phyloP scores from a whole-genome alignment of 352 stramenopile genomes.

The Globisporangium yorkense region DNA sequence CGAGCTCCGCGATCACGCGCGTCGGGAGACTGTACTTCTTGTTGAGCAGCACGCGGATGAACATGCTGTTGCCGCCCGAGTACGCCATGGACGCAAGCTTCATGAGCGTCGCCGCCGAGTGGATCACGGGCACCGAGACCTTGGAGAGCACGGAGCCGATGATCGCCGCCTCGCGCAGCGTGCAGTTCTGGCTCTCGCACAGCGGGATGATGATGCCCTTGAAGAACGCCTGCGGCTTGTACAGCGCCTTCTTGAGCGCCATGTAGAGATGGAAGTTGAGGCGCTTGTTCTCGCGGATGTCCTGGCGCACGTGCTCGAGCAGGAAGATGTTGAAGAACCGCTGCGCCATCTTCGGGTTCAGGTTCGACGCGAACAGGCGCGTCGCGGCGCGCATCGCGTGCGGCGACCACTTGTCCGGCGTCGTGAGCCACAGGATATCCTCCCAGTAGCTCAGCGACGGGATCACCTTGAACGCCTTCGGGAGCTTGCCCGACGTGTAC shows the following conservation, averaged over 20 bases:
- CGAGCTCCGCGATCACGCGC: constrained; percentile 94
- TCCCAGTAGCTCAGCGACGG: constrained; percentile 99
- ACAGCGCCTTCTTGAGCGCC: constrained; percentile 97
- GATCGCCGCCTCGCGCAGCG: constrained; percentile 96
- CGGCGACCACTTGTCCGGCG: constrained; percentile 97
- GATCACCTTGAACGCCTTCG: constrained; percentile 99
- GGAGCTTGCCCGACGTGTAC: constrained; percentile 98
- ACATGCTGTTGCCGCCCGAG: constrained; percentile 96
- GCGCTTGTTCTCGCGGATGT: constrained; percentile 97
- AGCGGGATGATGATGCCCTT: constrained; percentile 99
- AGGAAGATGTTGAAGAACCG: constrained; percentile 99
- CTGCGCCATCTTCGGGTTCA: constrained; percentile 99
- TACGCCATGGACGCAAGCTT: constrained; percentile 97
- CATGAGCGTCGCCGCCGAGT: constrained; percentile 98
- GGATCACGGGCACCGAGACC: constrained; percentile 98
- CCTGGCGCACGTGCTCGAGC: constrained; percentile 94
- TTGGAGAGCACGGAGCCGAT: constrained; percentile 96
- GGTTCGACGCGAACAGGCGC: constrained; percentile 98
- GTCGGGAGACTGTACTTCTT: constrained; percentile 99
- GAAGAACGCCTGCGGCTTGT: constrained; percentile 99
- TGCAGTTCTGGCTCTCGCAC: constrained; percentile 93
- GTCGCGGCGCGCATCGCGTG: constrained; percentile 97
- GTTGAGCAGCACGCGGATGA: constrained; percentile 98
- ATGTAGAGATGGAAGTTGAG: constrained; percentile 99
- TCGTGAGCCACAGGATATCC: constrained; percentile 96